phyloP scores from a whole-genome alignment of 2,329 filamentous ascomycete genomes.

The Alternaria alternata region DNA sequence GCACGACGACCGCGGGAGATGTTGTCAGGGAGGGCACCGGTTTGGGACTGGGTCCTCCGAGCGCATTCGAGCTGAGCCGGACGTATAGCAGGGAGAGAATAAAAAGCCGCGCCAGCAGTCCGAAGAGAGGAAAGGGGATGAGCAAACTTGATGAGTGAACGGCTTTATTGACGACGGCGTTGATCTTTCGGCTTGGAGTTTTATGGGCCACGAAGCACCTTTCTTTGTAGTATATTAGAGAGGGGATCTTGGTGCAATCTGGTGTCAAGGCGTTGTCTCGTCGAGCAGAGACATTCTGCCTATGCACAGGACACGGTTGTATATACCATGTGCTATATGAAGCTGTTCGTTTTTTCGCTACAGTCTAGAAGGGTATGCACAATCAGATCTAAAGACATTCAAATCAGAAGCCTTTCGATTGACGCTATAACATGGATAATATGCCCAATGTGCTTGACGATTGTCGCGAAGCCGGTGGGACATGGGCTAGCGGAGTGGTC shows the following conservation, averaged over 20 bases:
- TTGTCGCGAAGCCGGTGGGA: not conserved
- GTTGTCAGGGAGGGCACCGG: conserved; percentile 41
- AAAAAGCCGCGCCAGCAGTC: conserved; percentile 59
- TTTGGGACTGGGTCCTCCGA: conserved; percentile 40
- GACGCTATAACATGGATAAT: not conserved
- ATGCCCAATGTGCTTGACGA: not conserved
- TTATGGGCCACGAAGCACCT: not conserved
- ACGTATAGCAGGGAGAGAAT: conserved; percentile 88
- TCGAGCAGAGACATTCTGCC: not conserved
- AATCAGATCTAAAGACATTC: no score
- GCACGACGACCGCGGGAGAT: conserved; percentile 25
- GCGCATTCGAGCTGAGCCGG: conserved; percentile 67
- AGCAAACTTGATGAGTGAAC: conserved; percentile 29
- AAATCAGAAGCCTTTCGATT: not conserved
- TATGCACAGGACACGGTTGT: not conserved
- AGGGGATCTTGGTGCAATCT: not conserved
- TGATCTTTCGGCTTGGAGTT: not conserved
- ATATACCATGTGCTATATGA: not conserved
- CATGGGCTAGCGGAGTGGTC: no score
- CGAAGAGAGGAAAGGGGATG: conserved; percentile 51
- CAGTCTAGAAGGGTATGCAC: not conserved
- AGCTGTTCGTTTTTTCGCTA: not conserved
- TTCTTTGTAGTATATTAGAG: not conserved
- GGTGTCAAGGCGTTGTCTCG: not conserved
- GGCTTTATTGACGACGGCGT: not conserved